phyloP scores from a whole-genome alignment of 805 yeast genomes.

The Saccharomyces paradoxus region DNA sequence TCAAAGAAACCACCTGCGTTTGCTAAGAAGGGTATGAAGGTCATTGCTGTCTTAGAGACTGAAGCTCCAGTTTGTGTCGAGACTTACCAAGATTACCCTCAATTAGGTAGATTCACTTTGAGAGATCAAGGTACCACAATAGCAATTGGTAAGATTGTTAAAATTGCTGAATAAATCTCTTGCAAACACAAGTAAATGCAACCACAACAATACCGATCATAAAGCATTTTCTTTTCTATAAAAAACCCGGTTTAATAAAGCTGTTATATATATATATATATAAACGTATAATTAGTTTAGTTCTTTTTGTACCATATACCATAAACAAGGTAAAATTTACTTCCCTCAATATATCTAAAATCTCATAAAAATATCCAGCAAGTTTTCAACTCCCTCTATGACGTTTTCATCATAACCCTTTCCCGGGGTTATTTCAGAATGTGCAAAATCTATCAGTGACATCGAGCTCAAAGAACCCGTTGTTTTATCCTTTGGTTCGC shows the following conservation, averaged over 20 bases:
- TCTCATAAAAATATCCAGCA: slow-evolving; percentile 38
- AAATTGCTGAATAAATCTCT: slow-evolving; percentile 47
- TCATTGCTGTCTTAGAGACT: slow-evolving; percentile 84
- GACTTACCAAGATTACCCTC: slow-evolving; percentile 85
- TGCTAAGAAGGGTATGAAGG: slow-evolving; percentile 98
- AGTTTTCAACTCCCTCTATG: slow-evolving; percentile 58
- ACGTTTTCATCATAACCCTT: slow-evolving; percentile 65
- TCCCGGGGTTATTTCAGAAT: slow-evolving; percentile 56
- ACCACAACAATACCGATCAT: neutral
- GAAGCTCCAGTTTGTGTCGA: slow-evolving; percentile 88
- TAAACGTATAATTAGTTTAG: neutral
- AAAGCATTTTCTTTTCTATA: neutral
- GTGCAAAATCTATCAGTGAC: slow-evolving; percentile 84
- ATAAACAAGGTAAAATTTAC: neutral
- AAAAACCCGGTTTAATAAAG: neutral
- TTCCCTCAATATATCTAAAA: neutral
- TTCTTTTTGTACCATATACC: neutral
- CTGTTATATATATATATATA: slow-evolving; percentile 1
- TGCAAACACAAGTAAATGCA: neutral
- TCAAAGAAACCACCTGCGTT: slow-evolving; percentile 96
- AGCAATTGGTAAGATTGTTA: slow-evolving; percentile 96
- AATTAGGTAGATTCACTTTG: slow-evolving; percentile 93
- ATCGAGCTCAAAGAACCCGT: slow-evolving; percentile 44
- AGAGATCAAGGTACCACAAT: slow-evolving; percentile 98
- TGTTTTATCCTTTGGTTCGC: slow-evolving; percentile 16